phyloP scores from a whole-genome alignment of 371 early-diverging fungal genomes.

The Syncephalis plumigaleata region DNA sequence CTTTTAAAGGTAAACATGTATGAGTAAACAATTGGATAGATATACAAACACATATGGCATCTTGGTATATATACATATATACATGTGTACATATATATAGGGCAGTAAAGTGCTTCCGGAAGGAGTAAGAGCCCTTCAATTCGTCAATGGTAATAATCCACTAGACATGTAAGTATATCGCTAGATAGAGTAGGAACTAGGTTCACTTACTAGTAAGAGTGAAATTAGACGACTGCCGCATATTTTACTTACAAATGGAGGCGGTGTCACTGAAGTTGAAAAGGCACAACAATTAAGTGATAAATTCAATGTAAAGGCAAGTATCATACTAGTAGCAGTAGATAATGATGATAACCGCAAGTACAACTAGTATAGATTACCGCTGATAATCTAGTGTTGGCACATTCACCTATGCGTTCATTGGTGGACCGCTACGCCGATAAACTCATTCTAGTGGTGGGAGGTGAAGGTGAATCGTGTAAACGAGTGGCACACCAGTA shows the following conservation, averaged over 20 bases:
- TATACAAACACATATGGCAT: too few relatives aligned
- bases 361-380: slow-evolving; percentile 23
- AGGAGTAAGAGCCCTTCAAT: slow-evolving; percentile 27
- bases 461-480: slow-evolving; percentile 41
- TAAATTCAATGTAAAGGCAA: slow-evolving; percentile 34
- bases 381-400: slow-evolving; percentile 54
- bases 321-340: background rate
- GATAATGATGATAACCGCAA: too few relatives aligned
- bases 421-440: slow-evolving; percentile 33
- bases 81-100: slow-evolving; percentile 9
- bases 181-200: too few relatives aligned
- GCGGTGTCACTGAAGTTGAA: slow-evolving; percentile 55
- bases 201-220: background rate
- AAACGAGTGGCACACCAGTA: slow-evolving; percentile 33
- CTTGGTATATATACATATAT: too few relatives aligned
- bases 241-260: slow-evolving; percentile 77
- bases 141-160: slow-evolving; percentile 37
- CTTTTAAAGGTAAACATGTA: slow-evolving; percentile 62
- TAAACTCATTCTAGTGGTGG: slow-evolving; percentile 48
- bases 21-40: too few relatives aligned
- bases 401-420: slow-evolving; percentile 68
- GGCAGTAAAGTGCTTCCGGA: slow-evolving; percentile 28
- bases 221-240: slow-evolving; percentile 36
- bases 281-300: slow-evolving; percentile 53
- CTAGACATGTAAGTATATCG: slow-evolving; percentile 18